Percentiles rank a stretch among this genome's conserved stretches.
Evolutionary conservation across 2,329 filamentous ascomycete species (phyloP).

Genomic region (Colletotrichum endophyticum): DNA sequence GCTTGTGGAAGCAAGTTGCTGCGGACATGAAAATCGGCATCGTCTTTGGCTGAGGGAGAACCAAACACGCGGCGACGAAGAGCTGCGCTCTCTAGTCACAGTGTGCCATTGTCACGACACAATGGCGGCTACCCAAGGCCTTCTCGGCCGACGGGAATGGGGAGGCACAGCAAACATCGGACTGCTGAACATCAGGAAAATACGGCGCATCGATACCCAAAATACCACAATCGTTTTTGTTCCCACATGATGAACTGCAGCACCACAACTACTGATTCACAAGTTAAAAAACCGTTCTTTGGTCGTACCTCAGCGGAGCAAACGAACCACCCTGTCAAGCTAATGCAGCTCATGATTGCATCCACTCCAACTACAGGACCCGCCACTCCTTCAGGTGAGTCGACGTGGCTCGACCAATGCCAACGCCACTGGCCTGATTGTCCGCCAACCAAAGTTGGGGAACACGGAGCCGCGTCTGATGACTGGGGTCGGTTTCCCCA

Average conservation of each 20-base stretch:
- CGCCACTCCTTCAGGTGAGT: conserved; percentile 17
- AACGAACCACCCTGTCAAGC: neutral
- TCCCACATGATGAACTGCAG: neutral
- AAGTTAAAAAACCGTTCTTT: neutral
- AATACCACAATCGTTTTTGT: neutral
- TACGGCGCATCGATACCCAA: neutral
- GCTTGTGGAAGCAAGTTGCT: conserved; percentile 17
- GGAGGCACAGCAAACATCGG: neutral
- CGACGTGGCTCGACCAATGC: conserved; percentile 13
- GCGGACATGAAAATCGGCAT: conserved; percentile 17
- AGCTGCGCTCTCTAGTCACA: neutral
- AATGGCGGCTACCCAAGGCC: neutral
- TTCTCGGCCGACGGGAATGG: neutral
- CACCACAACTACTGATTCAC: neutral
- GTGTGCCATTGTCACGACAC: neutral
- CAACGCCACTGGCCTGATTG: conserved; percentile 8
- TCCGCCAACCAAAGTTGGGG: conserved; percentile 16
- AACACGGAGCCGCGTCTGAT: conserved; percentile 7
- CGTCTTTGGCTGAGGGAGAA: conserved; percentile 13
- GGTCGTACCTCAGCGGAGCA: neutral
- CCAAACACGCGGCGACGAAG: neutral
- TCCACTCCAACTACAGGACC: neutral
- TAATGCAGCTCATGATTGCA: conserved; percentile 7
- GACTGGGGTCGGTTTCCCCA: neutral
- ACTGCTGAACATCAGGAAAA: neutral